A percentile compares a stretch with the other conserved stretches of the same genome.
Conservation (phyloP, 2,329 filamentous ascomycete species). For the Fusarium redolens region DNA sequence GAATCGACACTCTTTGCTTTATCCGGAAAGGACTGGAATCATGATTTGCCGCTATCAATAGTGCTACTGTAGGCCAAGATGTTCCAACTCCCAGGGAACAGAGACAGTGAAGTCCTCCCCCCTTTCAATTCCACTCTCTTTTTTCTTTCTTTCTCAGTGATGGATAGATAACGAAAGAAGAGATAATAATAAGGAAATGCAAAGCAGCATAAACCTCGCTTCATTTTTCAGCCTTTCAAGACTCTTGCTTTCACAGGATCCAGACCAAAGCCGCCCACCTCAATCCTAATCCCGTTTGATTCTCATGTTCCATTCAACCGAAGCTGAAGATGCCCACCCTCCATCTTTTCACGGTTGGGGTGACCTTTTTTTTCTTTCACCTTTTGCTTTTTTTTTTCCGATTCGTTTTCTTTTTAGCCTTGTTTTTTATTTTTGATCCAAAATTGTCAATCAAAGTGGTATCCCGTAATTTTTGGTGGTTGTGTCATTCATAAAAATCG, state of each 20-base stretch:
- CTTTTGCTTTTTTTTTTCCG: slow-evolving; percentile 3
- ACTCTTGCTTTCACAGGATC: slow-evolving; percentile 39
- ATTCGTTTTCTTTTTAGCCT: neutral
- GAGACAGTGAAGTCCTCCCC: slow-evolving; percentile 26
- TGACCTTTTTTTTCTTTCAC: neutral
- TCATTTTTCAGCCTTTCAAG: slow-evolving; percentile 19
- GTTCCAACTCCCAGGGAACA: slow-evolving; percentile 6
- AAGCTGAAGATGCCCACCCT: slow-evolving; percentile 29
- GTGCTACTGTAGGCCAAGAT: slow-evolving; percentile 16
- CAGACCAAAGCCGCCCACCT: slow-evolving; percentile 45
- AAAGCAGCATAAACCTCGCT: slow-evolving; percentile 26
- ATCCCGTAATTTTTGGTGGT: neutral
- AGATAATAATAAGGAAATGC: slow-evolving; percentile 1
- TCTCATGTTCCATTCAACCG: slow-evolving; percentile 41
- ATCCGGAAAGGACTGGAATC: slow-evolving; percentile 35
- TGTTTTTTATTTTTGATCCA: neutral
- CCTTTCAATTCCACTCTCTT: neutral
- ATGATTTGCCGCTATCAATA: slow-evolving; percentile 35
- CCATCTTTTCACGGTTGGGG: slow-evolving; percentile 9
- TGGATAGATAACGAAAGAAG: neutral
- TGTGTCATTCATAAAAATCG: neutral
- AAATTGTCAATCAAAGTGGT: slow-evolving; percentile 2
- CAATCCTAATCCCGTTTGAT: slow-evolving; percentile 43
- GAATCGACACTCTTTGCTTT: slow-evolving; percentile 18
- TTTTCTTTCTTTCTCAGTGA: neutral